Conservation (phyloP, 1,284 basidiomycete species). For the Austropuccinia psidii region DNA sequence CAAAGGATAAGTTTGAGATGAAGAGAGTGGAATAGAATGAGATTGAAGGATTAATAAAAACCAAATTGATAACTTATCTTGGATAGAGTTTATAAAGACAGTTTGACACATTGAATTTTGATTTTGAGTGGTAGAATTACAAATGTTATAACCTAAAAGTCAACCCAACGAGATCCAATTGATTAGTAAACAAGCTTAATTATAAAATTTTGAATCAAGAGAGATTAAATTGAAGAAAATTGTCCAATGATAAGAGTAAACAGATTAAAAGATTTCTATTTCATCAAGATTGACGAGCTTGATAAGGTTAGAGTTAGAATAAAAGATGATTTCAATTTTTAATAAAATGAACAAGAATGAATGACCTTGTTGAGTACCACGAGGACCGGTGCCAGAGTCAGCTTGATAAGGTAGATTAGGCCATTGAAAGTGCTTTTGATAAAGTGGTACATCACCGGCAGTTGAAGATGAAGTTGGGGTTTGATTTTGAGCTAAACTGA, state of each 20-base stretch:
- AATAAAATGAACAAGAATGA: no score
- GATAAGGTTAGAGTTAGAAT: no score
- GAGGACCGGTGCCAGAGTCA: constrained; percentile 38
- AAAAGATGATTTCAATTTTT: no score
- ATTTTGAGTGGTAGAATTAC: constrained; percentile 62
- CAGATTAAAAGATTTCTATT: no score
- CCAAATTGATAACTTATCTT: constrained; percentile 37
- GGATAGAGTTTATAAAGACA: constrained; percentile 42
- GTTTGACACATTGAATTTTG: constrained; percentile 61
- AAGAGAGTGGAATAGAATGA: constrained; percentile 7
- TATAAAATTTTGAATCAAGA: no score
- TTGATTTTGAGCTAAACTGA: not conserved
- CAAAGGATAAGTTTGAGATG: constrained; percentile 33
- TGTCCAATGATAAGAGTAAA: no score
- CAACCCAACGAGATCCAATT: not conserved
- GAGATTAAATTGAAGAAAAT: no score
- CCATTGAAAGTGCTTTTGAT: constrained; percentile 39
- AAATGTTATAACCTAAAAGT: constrained; percentile 57
- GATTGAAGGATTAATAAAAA: not conserved
- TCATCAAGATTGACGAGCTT: no score
- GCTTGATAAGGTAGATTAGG: constrained; percentile 39
- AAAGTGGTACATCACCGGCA: constrained; percentile 39
- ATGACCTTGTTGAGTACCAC: constrained; percentile 23
- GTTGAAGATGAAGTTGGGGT: constrained; percentile 11
- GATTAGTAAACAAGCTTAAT: no score